phyloP scores from a whole-genome alignment of 352 stramenopile genomes.

The Detonula confervacea region DNA sequence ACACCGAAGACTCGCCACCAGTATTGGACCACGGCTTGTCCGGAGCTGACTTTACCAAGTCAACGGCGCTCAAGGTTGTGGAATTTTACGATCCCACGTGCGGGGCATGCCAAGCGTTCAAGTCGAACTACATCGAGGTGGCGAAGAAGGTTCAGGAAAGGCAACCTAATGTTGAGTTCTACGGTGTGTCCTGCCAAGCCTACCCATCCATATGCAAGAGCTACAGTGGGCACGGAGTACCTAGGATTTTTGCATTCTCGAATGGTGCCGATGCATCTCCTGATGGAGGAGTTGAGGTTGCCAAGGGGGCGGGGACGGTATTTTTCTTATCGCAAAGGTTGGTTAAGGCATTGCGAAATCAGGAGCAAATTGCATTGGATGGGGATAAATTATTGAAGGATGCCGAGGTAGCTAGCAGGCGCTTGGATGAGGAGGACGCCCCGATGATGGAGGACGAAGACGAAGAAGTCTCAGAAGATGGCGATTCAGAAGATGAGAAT shows the following conservation, averaged over 20 bases:
- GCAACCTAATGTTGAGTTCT: slow-evolving; percentile 48
- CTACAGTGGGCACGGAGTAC: slow-evolving; percentile 20
- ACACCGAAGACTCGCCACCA: slow-evolving; percentile 12
- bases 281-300: slow-evolving; percentile 28
- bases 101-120: slow-evolving; percentile 45
- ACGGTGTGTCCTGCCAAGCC: slow-evolving; percentile 44
- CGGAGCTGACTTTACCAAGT: slow-evolving; percentile 33
- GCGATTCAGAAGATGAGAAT: slow-evolving; percentile 8
- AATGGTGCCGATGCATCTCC: not conserved
- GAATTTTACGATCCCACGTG: slow-evolving; percentile 59
- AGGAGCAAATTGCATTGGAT: slow-evolving; percentile 37
- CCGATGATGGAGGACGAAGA: slow-evolving; percentile 1
- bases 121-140: slow-evolving; percentile 48
- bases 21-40: slow-evolving; percentile 33
- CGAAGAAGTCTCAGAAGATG: not conserved
- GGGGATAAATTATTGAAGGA: slow-evolving; percentile 1
- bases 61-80: slow-evolving; percentile 40
- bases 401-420: not conserved
- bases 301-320: slow-evolving; percentile 43
- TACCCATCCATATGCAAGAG: slow-evolving; percentile 16
- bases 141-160: slow-evolving; percentile 30
- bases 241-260: slow-evolving; percentile 46
- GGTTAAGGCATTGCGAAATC: slow-evolving; percentile 39
- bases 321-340: slow-evolving; percentile 46
- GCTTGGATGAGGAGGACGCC: not conserved